These are phyloP conservation scores for Amaranthus tricolor DNA, from an alignment of 179 eudicot species.

Conservation along the genomic window DNA sequence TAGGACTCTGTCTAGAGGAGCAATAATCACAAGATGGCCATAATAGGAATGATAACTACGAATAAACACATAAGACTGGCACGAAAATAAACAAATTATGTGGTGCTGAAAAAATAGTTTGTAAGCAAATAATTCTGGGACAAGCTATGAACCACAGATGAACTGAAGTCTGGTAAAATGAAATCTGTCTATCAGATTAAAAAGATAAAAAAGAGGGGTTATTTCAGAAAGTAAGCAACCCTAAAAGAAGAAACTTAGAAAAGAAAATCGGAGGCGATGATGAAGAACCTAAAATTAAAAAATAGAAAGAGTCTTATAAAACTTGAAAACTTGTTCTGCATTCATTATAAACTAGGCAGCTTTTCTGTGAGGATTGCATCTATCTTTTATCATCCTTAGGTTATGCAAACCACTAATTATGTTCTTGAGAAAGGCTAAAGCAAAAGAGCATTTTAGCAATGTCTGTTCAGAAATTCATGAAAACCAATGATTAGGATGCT, in stretches of 20 bases:
- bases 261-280: neutral
- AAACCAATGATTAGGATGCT: neutral
- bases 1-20: neutral
- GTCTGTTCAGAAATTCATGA: neutral
- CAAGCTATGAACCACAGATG: neutral
- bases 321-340: neutral
- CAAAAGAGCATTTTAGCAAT: neutral
- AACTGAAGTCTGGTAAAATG: neutral
- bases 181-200: neutral
- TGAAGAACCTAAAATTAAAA: neutral
- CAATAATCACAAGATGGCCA: neutral
- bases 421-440: neutral
- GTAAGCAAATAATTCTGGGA: neutral
- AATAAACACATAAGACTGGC: neutral
- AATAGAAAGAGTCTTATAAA: neutral
- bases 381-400: neutral
- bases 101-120: neutral
- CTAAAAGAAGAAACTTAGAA: neutral
- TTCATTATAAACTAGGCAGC: neutral
- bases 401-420: neutral
- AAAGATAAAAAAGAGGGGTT: neutral
- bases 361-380: neutral
- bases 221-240: neutral
- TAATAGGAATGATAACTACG: neutral
- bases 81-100: neutral